Conservation (phyloP, 768 basidiomycete species). For the Trametes cubensis region DNA sequence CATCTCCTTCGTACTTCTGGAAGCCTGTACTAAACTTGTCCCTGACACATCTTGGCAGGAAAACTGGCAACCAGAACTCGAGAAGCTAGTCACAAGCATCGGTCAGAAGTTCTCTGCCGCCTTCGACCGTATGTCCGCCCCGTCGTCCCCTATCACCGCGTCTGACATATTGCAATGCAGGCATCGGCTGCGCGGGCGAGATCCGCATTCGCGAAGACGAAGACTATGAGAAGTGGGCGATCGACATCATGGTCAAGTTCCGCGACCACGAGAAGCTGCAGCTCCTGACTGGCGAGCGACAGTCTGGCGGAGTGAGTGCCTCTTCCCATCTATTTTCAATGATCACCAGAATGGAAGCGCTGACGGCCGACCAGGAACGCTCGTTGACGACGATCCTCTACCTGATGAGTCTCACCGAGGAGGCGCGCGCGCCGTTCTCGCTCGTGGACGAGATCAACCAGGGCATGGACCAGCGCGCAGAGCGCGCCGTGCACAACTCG, state of each 20-base stretch:
- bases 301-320: conserved; percentile 89
- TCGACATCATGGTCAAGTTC: conserved; percentile 96
- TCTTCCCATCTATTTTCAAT: not conserved
- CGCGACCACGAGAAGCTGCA: conserved; percentile 88
- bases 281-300: conserved; percentile 82
- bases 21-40: not conserved
- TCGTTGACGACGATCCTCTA: conserved; percentile 96
- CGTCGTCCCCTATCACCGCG: not conserved
- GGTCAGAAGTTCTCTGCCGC: conserved; percentile 85
- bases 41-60: conserved; percentile 53
- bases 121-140: conserved; percentile 74
- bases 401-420: conserved; percentile 92
- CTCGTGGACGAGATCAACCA: conserved; percentile 98
- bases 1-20: conserved; percentile 3
- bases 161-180: conserved; percentile 41
- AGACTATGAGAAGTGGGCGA: conserved; percentile 93
- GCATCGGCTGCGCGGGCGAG: conserved; percentile 91
- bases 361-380: conserved; percentile 70
- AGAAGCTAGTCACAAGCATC: conserved; percentile 74
- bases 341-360: not conserved
- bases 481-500: conserved; percentile 93
- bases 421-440: conserved; percentile 94
- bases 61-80: conserved; percentile 85
- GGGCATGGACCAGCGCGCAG: conserved; percentile 97
- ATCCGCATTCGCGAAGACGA: conserved; percentile 77